These are phyloP conservation scores for Xylariales sp. DNA, from an alignment of 2,329 filamentous ascomycete genomes.

Conservation along the genomic window DNA sequence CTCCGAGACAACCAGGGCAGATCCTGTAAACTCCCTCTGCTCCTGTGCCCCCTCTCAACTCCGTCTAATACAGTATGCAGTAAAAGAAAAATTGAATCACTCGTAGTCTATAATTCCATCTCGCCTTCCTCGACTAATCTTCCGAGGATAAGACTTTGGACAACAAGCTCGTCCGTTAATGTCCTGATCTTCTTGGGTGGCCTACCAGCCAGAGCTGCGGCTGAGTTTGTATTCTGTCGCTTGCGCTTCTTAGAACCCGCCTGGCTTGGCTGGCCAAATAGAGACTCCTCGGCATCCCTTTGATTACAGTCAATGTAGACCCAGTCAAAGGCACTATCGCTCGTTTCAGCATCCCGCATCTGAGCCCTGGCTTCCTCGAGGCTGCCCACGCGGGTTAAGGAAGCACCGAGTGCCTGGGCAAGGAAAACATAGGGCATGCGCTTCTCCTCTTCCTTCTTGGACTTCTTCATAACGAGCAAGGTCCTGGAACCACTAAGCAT, in stretches of 20 bases:
- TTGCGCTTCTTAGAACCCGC: conserved; percentile 39
- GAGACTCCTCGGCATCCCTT: conserved; percentile 45
- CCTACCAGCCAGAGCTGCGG: conserved; percentile 24
- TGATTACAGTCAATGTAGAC: conserved; percentile 68
- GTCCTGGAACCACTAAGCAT: conserved; percentile 63
- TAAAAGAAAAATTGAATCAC: no score
- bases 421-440: conserved; percentile 76
- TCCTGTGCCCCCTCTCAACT: no score
- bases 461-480: conserved; percentile 65
- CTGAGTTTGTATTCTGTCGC: conserved; percentile 33
- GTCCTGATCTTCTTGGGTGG: conserved; percentile 55
- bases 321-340: conserved; percentile 60
- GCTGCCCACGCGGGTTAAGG: conserved; percentile 62
- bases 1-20: no score
- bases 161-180: conserved; percentile 79
- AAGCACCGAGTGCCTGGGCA: conserved; percentile 71
- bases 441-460: conserved; percentile 57
- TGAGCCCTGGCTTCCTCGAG: conserved; percentile 59
- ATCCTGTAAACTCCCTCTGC: no score
- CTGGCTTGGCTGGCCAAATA: conserved; percentile 34
- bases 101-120: conserved; percentile 17
- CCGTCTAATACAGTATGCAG: no score
- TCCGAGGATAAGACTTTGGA: conserved; percentile 89
- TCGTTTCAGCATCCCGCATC: conserved; percentile 46
- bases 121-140: conserved; percentile 64